Evolutionary conservation across 75 land plant species (phyloP), one percentile per base, ranked within the genome.

Genomic region (Selaginella tamariscina): DNA sequence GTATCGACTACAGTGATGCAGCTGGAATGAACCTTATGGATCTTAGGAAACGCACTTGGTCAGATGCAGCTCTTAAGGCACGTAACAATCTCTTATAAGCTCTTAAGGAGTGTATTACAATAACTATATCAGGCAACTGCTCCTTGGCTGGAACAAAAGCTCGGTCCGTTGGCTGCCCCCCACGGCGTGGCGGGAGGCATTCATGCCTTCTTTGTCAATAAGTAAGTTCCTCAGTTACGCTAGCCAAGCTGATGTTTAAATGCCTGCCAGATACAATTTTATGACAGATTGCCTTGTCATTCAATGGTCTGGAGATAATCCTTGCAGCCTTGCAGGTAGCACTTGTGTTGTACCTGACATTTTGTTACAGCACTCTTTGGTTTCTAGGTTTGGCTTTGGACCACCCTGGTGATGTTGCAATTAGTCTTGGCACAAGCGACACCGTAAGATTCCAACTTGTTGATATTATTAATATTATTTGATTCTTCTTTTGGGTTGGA

Each of bases 11-110:
- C 65, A 82, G 84, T 28, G 98, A 94, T 82, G 98, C 86, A 31
- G 88, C 98, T 56, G 98, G 98, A 55, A 90, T 90, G 98, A 94
- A 94, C 62, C 74, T 94, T 65, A 90, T 94, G 98, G 98, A 87
- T 54, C 75, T 94, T 24, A 81, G 74, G 67, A 32, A 75, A 54
- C 73, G 91, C n/a, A 56, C 68, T 0, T 94, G 98, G 98, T 85
- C 87, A 1, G 71, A 82, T 24, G 71, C 49, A 73, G 85, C 72
- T 64, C 73, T 90, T 55, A 76, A 94, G 84, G 98, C 87, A 24
- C 39, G 77, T 18, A 24, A 57, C 24, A 2, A 55, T 33, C 44
- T 30, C n/a, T 30, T 20, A 33, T 0, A 15, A 1, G 20, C 11
- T n/a, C n/a, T n/a, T n/a, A n/a, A 20, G 54, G 11, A 15, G 11